Conservation (phyloP, 495 filamentous ascomycete species). For the Penicillium coprophilum region DNA sequence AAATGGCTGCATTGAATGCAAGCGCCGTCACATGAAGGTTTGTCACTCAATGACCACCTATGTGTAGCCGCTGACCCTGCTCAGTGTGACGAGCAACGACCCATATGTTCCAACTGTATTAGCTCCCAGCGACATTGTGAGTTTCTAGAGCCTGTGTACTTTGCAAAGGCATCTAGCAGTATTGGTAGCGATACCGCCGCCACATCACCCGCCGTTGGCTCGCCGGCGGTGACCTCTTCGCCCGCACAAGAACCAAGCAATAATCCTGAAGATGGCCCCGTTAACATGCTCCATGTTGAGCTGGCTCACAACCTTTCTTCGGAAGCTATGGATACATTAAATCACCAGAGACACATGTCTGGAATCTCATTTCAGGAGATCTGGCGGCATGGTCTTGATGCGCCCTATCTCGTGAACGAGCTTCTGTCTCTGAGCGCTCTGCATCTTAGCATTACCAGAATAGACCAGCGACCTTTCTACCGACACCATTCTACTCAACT, state of each 20-base stretch:
- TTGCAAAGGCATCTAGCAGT: neutral
- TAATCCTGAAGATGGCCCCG: conserved; percentile 15
- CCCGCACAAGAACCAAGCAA: conserved; percentile 6
- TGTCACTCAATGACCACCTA: neutral
- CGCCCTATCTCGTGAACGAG: conserved; percentile 22
- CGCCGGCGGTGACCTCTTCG: conserved; percentile 2
- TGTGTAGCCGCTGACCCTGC: conserved; percentile 2
- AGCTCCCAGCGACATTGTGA: conserved; percentile 31
- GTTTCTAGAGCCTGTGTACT: conserved; percentile 4
- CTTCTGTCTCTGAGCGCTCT: conserved; percentile 16
- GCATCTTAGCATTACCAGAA: conserved; percentile 17
- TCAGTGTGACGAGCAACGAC: conserved; percentile 40
- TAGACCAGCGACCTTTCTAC: conserved; percentile 5
- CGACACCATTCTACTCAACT: conserved; percentile 16
- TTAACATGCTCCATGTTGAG: conserved; percentile 37
- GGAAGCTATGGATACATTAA: conserved; percentile 4
- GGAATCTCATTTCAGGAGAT: conserved; percentile 11
- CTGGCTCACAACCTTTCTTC: conserved; percentile 31
- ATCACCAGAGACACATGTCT: neutral
- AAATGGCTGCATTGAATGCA: conserved; percentile 41
- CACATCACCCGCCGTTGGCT: conserved; percentile 9
- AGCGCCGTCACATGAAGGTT: conserved; percentile 43
- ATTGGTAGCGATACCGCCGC: conserved; percentile 3
- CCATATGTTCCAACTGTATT: conserved; percentile 37
- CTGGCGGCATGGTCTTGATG: conserved; percentile 18